Evolutionary conservation across 768 basidiomycete species (phyloP).

Genomic region (Clitopilus passeckerianus): DNA sequence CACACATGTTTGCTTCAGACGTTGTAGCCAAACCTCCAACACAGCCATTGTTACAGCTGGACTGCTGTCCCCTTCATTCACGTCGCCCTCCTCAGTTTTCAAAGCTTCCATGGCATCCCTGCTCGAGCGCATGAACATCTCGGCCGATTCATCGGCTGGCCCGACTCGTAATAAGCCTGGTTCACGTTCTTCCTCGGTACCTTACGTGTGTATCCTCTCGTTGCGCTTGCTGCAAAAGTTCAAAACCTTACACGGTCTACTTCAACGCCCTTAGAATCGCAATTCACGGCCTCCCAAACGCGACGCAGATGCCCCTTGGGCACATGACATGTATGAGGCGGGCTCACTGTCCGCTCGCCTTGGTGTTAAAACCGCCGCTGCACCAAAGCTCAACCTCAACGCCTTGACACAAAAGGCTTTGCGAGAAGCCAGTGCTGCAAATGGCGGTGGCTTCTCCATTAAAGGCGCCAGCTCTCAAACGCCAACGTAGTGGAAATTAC

Average conservation of each 20-base stretch:
- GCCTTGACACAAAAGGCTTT: constrained; percentile 57
- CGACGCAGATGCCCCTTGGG: constrained; percentile 62
- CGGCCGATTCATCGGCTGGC: constrained; percentile 31
- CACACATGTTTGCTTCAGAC: neutral
- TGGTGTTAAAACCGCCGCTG: constrained; percentile 29
- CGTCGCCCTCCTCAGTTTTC: neutral
- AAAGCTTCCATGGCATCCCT: constrained; percentile 46
- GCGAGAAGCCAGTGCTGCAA: constrained; percentile 46
- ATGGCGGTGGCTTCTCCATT: constrained; percentile 42
- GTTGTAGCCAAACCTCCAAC: neutral
- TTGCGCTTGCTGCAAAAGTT: neutral
- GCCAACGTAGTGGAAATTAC: constrained; percentile 74
- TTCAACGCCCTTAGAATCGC: constrained; percentile 33
- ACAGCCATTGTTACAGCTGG: neutral
- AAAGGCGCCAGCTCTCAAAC: constrained; percentile 57
- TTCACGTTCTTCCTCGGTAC: constrained; percentile 31
- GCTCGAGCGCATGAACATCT: constrained; percentile 53
- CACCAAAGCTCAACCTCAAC: constrained; percentile 48
- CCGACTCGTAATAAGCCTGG: constrained; percentile 39
- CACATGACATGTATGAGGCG: constrained; percentile 65
- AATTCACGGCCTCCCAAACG: constrained; percentile 56
- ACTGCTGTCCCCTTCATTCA: neutral
- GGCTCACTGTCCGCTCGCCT: constrained; percentile 62
- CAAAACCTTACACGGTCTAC: constrained; percentile 1
- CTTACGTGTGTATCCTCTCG: constrained; percentile 46